A percentile compares a stretch with the other conserved stretches of the same genome.
phyloP scores from a whole-genome alignment of 352 stramenopile species.

The Pythium insidiosum region DNA sequence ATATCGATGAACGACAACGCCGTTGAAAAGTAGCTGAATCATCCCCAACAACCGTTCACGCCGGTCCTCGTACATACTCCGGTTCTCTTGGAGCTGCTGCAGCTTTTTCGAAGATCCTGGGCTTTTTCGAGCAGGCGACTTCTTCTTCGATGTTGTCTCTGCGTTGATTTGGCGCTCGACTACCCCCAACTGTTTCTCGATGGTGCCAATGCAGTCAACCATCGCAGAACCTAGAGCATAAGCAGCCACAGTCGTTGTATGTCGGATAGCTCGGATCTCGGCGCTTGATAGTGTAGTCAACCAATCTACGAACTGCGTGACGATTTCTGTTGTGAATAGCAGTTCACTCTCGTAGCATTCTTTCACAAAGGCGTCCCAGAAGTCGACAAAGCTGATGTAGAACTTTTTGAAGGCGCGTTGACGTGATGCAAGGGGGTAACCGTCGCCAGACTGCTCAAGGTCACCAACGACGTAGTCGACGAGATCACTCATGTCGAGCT shows the following conservation, averaged over 20 bases:
- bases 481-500: conserved; percentile 67
- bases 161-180: conserved; percentile 66
- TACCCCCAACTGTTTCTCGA: conserved; percentile 57
- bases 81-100: conserved; percentile 58
- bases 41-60: conserved; percentile 45
- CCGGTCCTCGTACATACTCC: conserved; percentile 54
- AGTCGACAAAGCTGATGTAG: conserved; percentile 52
- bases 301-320: conserved; percentile 70
- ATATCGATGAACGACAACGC: conserved; percentile 77
- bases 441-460: conserved; percentile 44
- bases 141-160: conserved; percentile 19
- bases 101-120: conserved; percentile 30
- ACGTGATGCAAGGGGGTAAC: conserved; percentile 62
- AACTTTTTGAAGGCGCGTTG: conserved; percentile 56
- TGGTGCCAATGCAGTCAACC: conserved; percentile 33
- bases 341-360: conserved; percentile 80
- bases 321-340: conserved; percentile 60
- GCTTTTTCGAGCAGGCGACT: conserved; percentile 8
- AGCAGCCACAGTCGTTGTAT: conserved; percentile 64
- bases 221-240: conserved; percentile 63
- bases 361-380: conserved; percentile 71
- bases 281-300: conserved; percentile 76
- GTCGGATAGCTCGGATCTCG: conserved; percentile 74
- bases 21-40: conserved; percentile 65
- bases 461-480: conserved; percentile 59